A percentile compares a stretch with the other conserved stretches of the same genome.
Evolutionary conservation across 2,329 filamentous ascomycete genomes (phyloP).

Genomic region (Colletotrichum melonis): DNA sequence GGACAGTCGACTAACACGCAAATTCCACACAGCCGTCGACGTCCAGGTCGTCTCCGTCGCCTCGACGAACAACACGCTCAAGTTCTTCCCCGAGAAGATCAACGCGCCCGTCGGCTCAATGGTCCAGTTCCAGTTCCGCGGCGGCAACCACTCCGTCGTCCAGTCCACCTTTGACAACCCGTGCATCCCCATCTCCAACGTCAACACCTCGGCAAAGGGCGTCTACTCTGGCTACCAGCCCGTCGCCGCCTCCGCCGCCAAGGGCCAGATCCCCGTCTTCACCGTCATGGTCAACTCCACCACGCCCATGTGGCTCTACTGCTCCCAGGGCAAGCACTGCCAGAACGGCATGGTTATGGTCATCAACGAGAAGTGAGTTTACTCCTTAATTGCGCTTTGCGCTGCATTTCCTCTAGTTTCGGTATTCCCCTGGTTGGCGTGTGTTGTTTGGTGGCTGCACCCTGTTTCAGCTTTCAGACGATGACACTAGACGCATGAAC

Average conservation of each 20-base stretch:
- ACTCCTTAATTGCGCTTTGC: background rate
- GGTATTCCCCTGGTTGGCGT: background rate
- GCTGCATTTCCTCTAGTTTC: too few species aligned
- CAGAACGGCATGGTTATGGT: slow-evolving; percentile 81
- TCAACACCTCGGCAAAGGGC: slow-evolving; percentile 64
- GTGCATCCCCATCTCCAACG: slow-evolving; percentile 70
- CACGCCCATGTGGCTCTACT: slow-evolving; percentile 83
- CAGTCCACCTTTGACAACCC: slow-evolving; percentile 81
- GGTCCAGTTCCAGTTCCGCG: slow-evolving; percentile 75
- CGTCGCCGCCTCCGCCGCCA: slow-evolving; percentile 62
- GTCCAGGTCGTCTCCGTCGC: slow-evolving; percentile 77
- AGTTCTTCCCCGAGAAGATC: slow-evolving; percentile 75
- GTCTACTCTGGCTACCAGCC: slow-evolving; percentile 78
- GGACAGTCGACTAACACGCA: slow-evolving; percentile 22
- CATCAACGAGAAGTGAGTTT: slow-evolving; percentile 77
- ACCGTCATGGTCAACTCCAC: slow-evolving; percentile 76
- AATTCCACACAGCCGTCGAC: slow-evolving; percentile 43
- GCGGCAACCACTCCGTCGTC: slow-evolving; percentile 81
- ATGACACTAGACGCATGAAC: slow-evolving; percentile 24
- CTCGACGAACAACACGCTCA: slow-evolving; percentile 63
- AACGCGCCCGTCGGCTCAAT: slow-evolving; percentile 71
- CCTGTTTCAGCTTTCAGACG: slow-evolving; percentile 30
- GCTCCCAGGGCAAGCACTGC: slow-evolving; percentile 80
- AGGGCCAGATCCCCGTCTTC: slow-evolving; percentile 72
- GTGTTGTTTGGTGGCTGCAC: background rate